Evolutionary conservation across 192 early-diverging fungal species (phyloP).

Genomic region (Gonapodya sp.): DNA sequence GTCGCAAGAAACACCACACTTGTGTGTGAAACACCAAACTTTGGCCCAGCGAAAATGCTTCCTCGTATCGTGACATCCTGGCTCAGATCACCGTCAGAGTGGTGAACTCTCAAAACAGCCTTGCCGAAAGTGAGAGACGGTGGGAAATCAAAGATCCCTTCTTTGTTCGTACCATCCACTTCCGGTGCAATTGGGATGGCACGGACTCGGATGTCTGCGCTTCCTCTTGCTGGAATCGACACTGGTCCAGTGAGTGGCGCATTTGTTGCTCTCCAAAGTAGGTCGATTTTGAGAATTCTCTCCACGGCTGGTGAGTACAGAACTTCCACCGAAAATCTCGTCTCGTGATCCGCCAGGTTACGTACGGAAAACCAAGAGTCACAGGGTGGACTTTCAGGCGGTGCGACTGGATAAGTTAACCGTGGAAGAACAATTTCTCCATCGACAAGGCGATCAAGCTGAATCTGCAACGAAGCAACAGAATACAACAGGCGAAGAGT

Average conservation of each 20-base stretch:
- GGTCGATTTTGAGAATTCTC: conserved; percentile 54
- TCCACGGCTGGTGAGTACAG: conserved; percentile 49
- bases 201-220: conserved; percentile 52
- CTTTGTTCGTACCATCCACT: neutral
- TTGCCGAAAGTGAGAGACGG: neutral
- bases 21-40: conserved; percentile 57
- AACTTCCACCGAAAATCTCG: conserved; percentile 64
- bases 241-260: conserved; percentile 62
- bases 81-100: neutral
- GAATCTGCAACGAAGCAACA: conserved; percentile 62
- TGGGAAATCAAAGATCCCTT: neutral
- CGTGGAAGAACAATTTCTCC: conserved; percentile 64
- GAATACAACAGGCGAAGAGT: conserved; percentile 34
- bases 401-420: conserved; percentile 53
- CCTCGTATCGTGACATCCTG: conserved; percentile 51
- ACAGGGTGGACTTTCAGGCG: conserved; percentile 40
- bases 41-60: conserved; percentile 52
- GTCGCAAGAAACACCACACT: conserved; percentile 51
- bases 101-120: neutral
- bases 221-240: conserved; percentile 50
- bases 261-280: conserved; percentile 72
- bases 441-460: conserved; percentile 56
- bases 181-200: neutral
- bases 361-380: conserved; percentile 76
- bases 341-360: conserved; percentile 67